Evolutionary conservation across 495 filamentous ascomycete genomes (phyloP).

Genomic region (Cercophora scortea): DNA sequence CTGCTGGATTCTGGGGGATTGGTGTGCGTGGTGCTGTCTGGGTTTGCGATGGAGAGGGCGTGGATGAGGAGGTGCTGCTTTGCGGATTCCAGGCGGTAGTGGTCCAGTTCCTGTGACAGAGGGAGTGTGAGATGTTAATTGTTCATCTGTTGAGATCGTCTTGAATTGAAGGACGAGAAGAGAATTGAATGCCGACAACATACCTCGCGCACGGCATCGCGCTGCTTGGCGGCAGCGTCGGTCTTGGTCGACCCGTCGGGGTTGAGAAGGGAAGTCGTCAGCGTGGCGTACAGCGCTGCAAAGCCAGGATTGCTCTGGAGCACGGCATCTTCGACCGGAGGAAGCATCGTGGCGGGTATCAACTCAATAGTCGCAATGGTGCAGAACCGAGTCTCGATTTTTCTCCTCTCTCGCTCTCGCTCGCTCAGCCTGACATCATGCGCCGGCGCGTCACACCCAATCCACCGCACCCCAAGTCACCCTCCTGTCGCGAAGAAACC

Average conservation of each 20-base stretch:
- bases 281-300: slow-evolving; percentile 51
- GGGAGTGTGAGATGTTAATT: not conserved
- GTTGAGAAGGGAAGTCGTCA: slow-evolving; percentile 52
- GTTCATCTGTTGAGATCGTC: not conserved
- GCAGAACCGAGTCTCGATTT: not conserved
- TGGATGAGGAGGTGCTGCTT: slow-evolving; percentile 31
- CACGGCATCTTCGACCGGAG: slow-evolving; percentile 54
- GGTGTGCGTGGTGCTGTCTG: not conserved
- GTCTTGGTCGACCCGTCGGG: slow-evolving; percentile 55
- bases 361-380: no score
- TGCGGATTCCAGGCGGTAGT: slow-evolving; percentile 31
- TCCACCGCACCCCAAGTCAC: no score
- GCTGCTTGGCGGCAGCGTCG: slow-evolving; percentile 44
- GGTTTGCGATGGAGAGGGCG: slow-evolving; percentile 25
- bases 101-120: slow-evolving; percentile 30
- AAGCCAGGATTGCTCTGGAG: slow-evolving; percentile 59
- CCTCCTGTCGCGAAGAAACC: not conserved
- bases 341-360: slow-evolving; percentile 42
- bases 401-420: no score
- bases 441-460: no score
- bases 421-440: no score
- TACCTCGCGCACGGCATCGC: slow-evolving; percentile 47
- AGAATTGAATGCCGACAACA: not conserved
- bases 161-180: not conserved
- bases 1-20: slow-evolving; percentile 6